Evolutionary conservation across 129 eudicot genomes (phyloP), one percentile per base, ranked within the genome.

Genomic region (Tanacetum coccineum): DNA sequence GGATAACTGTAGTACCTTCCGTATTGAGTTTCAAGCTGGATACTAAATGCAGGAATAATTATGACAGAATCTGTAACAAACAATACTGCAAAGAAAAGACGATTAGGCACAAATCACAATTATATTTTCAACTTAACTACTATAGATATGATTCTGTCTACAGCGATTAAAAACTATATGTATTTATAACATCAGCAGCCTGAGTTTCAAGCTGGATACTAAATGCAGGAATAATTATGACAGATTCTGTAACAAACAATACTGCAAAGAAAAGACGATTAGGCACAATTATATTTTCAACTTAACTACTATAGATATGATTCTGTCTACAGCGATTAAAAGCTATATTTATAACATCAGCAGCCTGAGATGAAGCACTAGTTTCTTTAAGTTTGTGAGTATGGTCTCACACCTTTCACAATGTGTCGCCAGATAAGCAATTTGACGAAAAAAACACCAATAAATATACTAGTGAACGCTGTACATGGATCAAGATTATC

Each of bases 391-490:
- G 17, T 14, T 25, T 58, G 5, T 20, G n/a, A 58, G 25, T 47
- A 26, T 57, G 72, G 36, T 28, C 72, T 69, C 58, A 83, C 88
- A 83, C 88, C 88, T 83, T 77, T 80, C 61, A 72, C 78, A 54
- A 83, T 71, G 0, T 70, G 72, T 50, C 69, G 66, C 78, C 78
- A 67, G n/a, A 78, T 78, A 66, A 70, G 62, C 20, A 76, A 73
- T 62, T 70, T 76, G 78, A 83, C 55, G 26, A 80, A 30, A 2
- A 83, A 9, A 8, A 65, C 73, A 28, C 68, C 59, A 7, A 80
- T 36, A 52, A 73, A 66, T 39, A 83, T 26, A 67, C 74, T 65
- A 78, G 74, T 46, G 40, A 19, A 3, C 57, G 80, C 85, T 83
- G 81, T 39, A 56, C 14, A 64, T 4, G 39, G 40, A 17, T 44